Percentiles rank a stretch among this genome's conserved stretches.
Conservation (phyloP, 2,329 filamentous ascomycete genomes). For the Thielaviopsis punctulata region DNA sequence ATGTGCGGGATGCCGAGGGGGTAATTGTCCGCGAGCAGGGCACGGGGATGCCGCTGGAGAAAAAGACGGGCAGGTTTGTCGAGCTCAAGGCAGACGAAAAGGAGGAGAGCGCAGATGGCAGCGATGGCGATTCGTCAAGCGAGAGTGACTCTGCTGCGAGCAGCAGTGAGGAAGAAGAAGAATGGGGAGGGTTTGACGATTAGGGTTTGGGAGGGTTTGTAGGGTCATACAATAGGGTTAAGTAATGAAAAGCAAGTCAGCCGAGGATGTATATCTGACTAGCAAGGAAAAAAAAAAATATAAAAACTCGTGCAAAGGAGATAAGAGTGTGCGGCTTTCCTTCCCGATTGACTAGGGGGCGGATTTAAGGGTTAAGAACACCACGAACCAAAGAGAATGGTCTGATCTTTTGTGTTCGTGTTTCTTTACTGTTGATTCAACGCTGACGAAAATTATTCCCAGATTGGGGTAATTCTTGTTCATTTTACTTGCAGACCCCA, state of each 20-base stretch:
- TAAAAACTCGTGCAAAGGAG: too few relatives aligned
- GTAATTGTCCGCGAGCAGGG: constrained; percentile 27
- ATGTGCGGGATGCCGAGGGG: constrained; percentile 37
- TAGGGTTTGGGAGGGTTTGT: constrained; percentile 3
- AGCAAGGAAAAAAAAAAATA: too few relatives aligned
- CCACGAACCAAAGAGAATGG: too few relatives aligned
- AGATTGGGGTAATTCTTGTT: too few relatives aligned
- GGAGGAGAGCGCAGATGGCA: constrained; percentile 2
- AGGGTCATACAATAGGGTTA: neutral
- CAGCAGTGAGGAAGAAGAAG: constrained; percentile 15
- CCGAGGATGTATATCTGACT: neutral
- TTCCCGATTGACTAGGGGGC: too few relatives aligned
- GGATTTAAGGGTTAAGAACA: too few relatives aligned
- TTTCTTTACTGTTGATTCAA: too few relatives aligned
- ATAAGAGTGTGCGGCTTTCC: too few relatives aligned
- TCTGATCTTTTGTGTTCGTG: too few relatives aligned
- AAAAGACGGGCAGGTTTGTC: constrained; percentile 19
- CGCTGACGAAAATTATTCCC: too few relatives aligned
- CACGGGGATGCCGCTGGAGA: constrained; percentile 22
- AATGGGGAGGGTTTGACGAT: constrained; percentile 16
- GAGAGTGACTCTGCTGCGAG: neutral
- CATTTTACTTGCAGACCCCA: too few relatives aligned
- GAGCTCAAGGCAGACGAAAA: constrained; percentile 14
- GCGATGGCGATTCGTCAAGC: neutral
- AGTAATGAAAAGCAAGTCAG: too few relatives aligned